Base-by-base conservation (phyloP, 306 rosid species). In the Citrullus colocynthis region DNA sequence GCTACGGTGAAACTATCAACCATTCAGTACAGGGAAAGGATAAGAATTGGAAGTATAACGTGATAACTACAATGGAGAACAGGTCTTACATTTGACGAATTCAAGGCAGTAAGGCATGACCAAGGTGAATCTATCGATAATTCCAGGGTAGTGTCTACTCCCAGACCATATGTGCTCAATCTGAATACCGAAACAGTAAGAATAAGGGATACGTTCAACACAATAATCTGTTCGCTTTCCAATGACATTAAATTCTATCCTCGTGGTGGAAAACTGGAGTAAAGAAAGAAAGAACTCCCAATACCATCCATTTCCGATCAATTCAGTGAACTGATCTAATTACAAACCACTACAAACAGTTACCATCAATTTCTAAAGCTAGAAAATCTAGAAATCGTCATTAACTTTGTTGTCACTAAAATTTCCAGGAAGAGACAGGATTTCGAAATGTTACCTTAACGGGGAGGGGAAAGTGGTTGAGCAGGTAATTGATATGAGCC, bases 81-180 rank as follows among this genome's bases (percentile, higher is more conserved):
- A 2, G 37, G 73, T 81, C 85, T 84, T 75, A 92, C 99, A 95
- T 84, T 81, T 92, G 78, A 95, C 85, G 86, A 82, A 85, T 82
- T 96, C 99, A 52, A 96, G 86, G 84, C 99, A 96, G 77, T 89
- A 91, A 0, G 99, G 96, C 37, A 96, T 87, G 78, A 82, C 87
- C 78, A 96, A 76, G 16, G 96, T 87, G 90, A 96, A 93, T 34
- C 99, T 95, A 87, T 93, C 99, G 48, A 84, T 48, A 32, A 82
- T 36, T 41, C 86, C 85, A 2, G 90, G 85, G 82, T 62, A 81
- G 81, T 84, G 80, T 79, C 83, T 93, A 83, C 91, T 86, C 12
- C 94, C 85, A 6, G 99, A 92, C 96, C 99, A 96, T 87, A 85
- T 84, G 52, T 91, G 88, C 62, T 96, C 97, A 80, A 96, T 83